Percentiles rank a stretch among this genome's conserved stretches.
phyloP scores from a whole-genome alignment of 1,284 basidiomycete genomes.

The Cutaneotrichosporon sp. region DNA sequence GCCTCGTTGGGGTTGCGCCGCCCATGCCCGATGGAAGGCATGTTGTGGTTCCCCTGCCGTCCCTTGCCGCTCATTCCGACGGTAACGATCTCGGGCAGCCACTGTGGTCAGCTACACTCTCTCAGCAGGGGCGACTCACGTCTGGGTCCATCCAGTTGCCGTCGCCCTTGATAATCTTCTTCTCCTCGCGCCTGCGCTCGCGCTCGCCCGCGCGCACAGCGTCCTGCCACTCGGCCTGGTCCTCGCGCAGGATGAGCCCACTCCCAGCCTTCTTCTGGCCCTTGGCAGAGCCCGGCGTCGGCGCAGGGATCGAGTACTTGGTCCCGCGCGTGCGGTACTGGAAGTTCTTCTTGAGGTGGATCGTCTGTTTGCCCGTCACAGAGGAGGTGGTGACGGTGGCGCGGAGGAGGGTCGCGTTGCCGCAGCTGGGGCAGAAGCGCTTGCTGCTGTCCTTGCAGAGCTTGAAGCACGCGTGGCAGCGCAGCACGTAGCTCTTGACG shows the following conservation, averaged over 20 bases:
- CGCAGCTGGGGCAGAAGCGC: constrained; percentile 97
- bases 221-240: constrained; percentile 80
- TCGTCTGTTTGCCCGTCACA: constrained; percentile 61
- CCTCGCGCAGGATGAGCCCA: constrained; percentile 81
- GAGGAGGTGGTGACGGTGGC: constrained; percentile 81
- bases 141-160: constrained; percentile 91
- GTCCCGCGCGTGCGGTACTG: constrained; percentile 92
- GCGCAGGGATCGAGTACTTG: constrained; percentile 87
- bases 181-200: constrained; percentile 74
- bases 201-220: constrained; percentile 74
- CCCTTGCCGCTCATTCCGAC: constrained; percentile 74
- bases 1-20: constrained; percentile 83
- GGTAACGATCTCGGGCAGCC: constrained; percentile 82
- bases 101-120: constrained; percentile 49
- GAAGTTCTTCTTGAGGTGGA: constrained; percentile 93
- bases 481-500: constrained; percentile 92
- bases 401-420: constrained; percentile 86
- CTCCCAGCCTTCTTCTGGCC: constrained; percentile 68
- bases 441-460: constrained; percentile 94
- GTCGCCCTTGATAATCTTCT: constrained; percentile 64
- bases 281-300: constrained; percentile 86
- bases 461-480: constrained; percentile 99
- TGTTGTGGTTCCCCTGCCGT: constrained; percentile 61
- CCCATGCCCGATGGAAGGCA: constrained; percentile 82
- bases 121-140: constrained; percentile 40